A percentile compares a stretch with the other conserved stretches of the same genome.
phyloP scores from a whole-genome alignment of 768 basidiomycete genomes.

The Tylopilus subfusipes region DNA sequence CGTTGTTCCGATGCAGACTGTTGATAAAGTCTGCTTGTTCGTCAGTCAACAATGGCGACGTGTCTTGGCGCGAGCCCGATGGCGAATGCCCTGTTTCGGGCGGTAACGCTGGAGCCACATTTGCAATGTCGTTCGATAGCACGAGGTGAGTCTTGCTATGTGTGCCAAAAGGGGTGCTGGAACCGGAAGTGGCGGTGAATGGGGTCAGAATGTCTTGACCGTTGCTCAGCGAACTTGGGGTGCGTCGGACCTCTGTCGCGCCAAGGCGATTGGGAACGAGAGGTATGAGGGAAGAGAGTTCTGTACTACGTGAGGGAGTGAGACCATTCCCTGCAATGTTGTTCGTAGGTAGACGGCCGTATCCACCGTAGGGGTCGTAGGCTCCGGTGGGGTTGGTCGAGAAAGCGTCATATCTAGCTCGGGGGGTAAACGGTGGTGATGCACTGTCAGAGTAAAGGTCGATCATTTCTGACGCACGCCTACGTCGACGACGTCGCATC shows the following conservation, averaged over 20 bases:
- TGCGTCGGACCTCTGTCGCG: neutral
- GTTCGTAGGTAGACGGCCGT: neutral
- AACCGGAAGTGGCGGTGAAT: slow-evolving; percentile 2
- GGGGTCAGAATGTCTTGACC: neutral
- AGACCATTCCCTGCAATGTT: neutral
- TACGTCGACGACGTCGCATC: slow-evolving; percentile 5
- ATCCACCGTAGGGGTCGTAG: neutral
- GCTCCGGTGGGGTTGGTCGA: neutral
- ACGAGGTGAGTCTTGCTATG: slow-evolving; percentile 2
- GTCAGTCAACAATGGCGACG: slow-evolving; percentile 18
- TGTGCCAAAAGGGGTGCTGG: neutral
- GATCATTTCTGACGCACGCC: slow-evolving; percentile 1
- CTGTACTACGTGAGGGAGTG: neutral
- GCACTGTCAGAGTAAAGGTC: neutral
- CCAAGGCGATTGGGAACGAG: slow-evolving; percentile 14
- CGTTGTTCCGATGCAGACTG: slow-evolving; percentile 19
- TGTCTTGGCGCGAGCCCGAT: neutral
- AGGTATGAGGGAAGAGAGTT: neutral
- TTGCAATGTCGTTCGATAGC: slow-evolving; percentile 2
- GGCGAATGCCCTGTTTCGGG: neutral
- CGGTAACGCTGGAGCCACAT: neutral
- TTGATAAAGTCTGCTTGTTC: slow-evolving; percentile 27
- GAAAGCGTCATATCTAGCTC: neutral
- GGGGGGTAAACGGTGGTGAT: neutral
- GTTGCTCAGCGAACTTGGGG: neutral